Evolutionary conservation across 2,329 filamentous ascomycete species (phyloP), one percentile per base, ranked within the genome.

Genomic region (Venturia nashicola): DNA sequence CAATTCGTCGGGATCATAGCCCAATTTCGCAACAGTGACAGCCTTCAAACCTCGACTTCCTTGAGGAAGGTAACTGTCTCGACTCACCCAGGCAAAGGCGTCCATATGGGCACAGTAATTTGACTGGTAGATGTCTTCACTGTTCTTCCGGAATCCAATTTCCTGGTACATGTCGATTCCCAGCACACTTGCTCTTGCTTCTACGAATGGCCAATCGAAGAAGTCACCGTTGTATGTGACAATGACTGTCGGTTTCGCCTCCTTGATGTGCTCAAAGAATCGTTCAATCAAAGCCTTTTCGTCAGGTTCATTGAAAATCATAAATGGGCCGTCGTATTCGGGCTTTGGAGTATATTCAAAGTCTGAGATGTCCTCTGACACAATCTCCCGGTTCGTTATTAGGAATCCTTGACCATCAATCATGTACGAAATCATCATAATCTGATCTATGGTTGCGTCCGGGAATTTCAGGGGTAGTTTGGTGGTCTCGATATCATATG

Each of bases 351-450:
- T 99, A 74, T 99, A 99, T 71, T 99, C 95, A 71, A 99, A 99
- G 73, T 99, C 94, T 65, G 87, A 83, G 73, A 99, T 99, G 71
- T 99, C 92, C 75, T 99, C 93, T 0, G 93, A 96, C 11, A 99
- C 91, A 66, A 99, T 96, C 73, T 97, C 92, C 71, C 95, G 86
- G 73, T 99, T 99, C 5, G 94, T 99, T 75, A 99, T 97, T 43
- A 99, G 80, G 70, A 97, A 99, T 5, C 94, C 94, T 76, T 96
- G 92, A 0, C 94, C 95, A 70, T 99, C 94, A 70, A 99, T 97
- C 95, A 99, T 99, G 79, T 99, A 99, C 40, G 95, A 99, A 74
- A 99, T 93, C 94, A 99, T 99, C 92, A 99, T 99, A 72, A 99
- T 88, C 74, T 96, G 93, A 76, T 99, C 94, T 67, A 96, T 87